Conservation (phyloP, 225 moss, liverwort and hornwort genomes). For the Polytrichum formosum region DNA sequence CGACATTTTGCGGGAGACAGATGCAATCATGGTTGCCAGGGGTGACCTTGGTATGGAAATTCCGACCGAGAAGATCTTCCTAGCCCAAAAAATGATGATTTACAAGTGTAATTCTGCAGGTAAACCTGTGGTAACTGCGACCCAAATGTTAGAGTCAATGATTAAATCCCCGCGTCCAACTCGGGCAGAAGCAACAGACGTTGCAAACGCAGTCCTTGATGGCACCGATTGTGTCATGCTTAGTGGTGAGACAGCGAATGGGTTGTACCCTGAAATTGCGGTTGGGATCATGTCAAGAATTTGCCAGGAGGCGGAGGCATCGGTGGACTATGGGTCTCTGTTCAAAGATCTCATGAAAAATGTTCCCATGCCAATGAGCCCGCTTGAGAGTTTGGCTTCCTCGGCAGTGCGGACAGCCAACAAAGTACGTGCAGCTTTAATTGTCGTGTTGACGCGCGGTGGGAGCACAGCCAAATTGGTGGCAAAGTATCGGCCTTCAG, state of each 20-base stretch:
- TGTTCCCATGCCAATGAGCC: constrained; percentile 87
- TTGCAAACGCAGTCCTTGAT: constrained; percentile 91
- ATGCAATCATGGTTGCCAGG: constrained; percentile 94
- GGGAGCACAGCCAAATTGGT: constrained; percentile 95
- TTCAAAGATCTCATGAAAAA: constrained; percentile 77
- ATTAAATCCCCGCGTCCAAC: constrained; percentile 89
- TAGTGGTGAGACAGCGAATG: constrained; percentile 94
- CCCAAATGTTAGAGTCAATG: constrained; percentile 97
- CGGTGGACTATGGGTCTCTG: constrained; percentile 73
- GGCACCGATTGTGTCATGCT: constrained; percentile 92
- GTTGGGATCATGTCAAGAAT: constrained; percentile 84
- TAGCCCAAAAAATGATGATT: constrained; percentile 99
- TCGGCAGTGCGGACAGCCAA: constrained; percentile 89
- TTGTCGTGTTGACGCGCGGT: constrained; percentile 85
- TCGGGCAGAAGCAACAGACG: constrained; percentile 96
- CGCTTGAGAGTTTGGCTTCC: constrained; percentile 86
- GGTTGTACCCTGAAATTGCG: constrained; percentile 72
- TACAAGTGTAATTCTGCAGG: constrained; percentile 89
- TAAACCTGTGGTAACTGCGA: constrained; percentile 88
- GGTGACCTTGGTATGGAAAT: constrained; percentile 98
- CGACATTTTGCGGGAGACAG: constrained; percentile 85
- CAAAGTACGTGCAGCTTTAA: constrained; percentile 85
- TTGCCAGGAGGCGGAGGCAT: constrained; percentile 78
- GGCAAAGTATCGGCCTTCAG: constrained; percentile 82
- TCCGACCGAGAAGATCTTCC: constrained; percentile 87